phyloP scores from a whole-genome alignment of 176 grass and related monocot species.

The Otatea glauca region DNA sequence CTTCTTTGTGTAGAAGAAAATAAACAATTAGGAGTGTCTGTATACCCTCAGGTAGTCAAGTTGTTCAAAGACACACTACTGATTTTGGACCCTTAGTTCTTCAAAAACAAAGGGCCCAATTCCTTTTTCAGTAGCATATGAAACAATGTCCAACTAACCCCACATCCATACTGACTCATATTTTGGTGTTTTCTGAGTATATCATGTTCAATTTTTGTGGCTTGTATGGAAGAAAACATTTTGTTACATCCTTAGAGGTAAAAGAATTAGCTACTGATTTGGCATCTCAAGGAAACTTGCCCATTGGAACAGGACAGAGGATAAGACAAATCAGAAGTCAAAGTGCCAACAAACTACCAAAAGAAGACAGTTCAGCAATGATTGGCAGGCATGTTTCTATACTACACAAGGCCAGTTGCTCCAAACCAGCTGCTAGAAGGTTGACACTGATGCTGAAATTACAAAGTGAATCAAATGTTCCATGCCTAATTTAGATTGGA shows the following conservation, averaged over 20 bases:
- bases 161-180: not conserved
- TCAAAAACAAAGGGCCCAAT: not conserved
- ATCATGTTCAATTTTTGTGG: not conserved
- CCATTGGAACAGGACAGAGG: not conserved
- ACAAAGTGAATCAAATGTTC: not conserved
- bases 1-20: slow-evolving; percentile 4
- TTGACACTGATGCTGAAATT: not conserved
- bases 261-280: slow-evolving; percentile 19
- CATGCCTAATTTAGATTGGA: not conserved
- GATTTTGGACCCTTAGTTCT: not conserved
- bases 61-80: not conserved
- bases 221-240: not conserved
- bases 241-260: not conserved
- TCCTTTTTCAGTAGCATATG: not conserved
- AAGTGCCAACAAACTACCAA: not conserved
- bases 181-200: not conserved
- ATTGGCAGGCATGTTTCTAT: slow-evolving; percentile 12
- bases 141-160: not conserved
- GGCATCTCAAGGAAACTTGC: not conserved
- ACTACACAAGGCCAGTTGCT: not conserved
- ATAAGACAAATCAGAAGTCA: slow-evolving; percentile 18
- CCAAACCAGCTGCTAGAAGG: slow-evolving; percentile 4
- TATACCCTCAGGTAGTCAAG: not conserved
- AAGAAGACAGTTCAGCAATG: slow-evolving; percentile 16
- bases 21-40: not conserved